These are phyloP conservation scores for Syncephalastrum racemosum DNA, from an alignment of 371 early-diverging fungal genomes.

Conservation along the genomic window DNA sequence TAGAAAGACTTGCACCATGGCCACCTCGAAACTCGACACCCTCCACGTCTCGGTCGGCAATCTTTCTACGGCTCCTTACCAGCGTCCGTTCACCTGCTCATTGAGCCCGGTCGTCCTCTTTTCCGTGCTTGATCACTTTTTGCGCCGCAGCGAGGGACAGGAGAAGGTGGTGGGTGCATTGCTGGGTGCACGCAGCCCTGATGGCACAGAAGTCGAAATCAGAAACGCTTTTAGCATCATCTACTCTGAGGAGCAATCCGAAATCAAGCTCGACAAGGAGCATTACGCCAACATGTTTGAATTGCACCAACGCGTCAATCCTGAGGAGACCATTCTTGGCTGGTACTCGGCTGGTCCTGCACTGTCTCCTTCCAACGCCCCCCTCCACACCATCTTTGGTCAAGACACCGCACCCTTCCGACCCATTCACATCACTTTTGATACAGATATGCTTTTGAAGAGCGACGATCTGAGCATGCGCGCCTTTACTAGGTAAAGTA, in stretches of 20 bases:
- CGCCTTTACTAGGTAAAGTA: constrained; percentile 68
- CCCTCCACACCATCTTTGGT: constrained; percentile 86
- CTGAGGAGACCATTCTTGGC: constrained; percentile 90
- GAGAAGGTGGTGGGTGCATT: constrained; percentile 88
- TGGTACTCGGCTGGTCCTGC: constrained; percentile 85
- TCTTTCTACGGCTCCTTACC: constrained; percentile 47
- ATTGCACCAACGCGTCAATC: constrained; percentile 85
- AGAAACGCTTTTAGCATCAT: constrained; percentile 87
- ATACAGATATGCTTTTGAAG: constrained; percentile 68
- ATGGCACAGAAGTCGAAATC: constrained; percentile 86
- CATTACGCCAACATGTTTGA: constrained; percentile 84
- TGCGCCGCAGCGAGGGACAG: constrained; percentile 84
- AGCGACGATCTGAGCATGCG: constrained; percentile 73
- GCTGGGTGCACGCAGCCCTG: constrained; percentile 81
- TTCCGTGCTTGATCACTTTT: constrained; percentile 87
- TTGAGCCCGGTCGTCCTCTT: constrained; percentile 90
- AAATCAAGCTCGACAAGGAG: constrained; percentile 86
- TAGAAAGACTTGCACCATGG: constrained; percentile 20
- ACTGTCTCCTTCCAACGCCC: constrained; percentile 75
- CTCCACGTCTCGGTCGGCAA: constrained; percentile 39
- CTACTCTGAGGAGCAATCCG: constrained; percentile 60
- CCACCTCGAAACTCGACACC: constrained; percentile 35
- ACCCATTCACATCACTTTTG: constrained; percentile 87
- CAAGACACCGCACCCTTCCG: constrained; percentile 78
- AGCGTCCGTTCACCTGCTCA: constrained; percentile 58